Evolutionary conservation across 192 early-diverging fungal genomes (phyloP), one percentile per base, ranked within the genome.

Genomic region (Gonapodya prolifera): DNA sequence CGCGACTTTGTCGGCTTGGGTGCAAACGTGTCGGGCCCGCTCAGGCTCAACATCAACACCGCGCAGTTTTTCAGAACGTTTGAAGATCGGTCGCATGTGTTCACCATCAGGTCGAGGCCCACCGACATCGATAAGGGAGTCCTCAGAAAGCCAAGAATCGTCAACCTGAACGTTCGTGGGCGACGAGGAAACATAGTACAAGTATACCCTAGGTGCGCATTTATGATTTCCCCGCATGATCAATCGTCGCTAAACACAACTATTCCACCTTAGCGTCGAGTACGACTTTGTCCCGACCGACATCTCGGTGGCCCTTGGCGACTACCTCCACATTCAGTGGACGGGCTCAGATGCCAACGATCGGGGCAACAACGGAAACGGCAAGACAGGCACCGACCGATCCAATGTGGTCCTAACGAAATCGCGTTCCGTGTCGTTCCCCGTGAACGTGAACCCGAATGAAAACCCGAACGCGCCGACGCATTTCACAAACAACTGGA

Each of bases 281-380:
- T 84, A 84, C 69, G 81, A 84, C 70, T 84, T 84, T 75, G 83
- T 83, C 29, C 83, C 83, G 33, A 70, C 78, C 29, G 70, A 34
- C 28, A 1, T 83, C 0, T 31, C 70, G 31, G 71, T 75, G 30
- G 75, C 30, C 18, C 69, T 34, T 32, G 81, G 78, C n/a, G 83
- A 84, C 69, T 83, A 77, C 70, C 31, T 84, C 33, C 83, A 84
- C 69, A 75, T 84, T 69, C 79, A 84, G 76, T 84, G 83, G 83
- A 79, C 78, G 16, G 83, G 83, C 1, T 79, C 81, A n/a, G 83
- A 84, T 73, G 70, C 76, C 30, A 84, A 84, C 73, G 76, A 82
- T 18, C 79, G 70, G 23, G 75, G 75, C 35, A 84, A 84, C 75
- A 76, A 35, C 29, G 83, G 83, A 8, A 80, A 84, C 70, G 83